Percentiles rank a stretch among this genome's conserved stretches.
These are phyloP conservation scores for Zymoseptoria ardabiliae DNA, from an alignment of 2,329 filamentous ascomycete genomes.

Conservation along the genomic window DNA sequence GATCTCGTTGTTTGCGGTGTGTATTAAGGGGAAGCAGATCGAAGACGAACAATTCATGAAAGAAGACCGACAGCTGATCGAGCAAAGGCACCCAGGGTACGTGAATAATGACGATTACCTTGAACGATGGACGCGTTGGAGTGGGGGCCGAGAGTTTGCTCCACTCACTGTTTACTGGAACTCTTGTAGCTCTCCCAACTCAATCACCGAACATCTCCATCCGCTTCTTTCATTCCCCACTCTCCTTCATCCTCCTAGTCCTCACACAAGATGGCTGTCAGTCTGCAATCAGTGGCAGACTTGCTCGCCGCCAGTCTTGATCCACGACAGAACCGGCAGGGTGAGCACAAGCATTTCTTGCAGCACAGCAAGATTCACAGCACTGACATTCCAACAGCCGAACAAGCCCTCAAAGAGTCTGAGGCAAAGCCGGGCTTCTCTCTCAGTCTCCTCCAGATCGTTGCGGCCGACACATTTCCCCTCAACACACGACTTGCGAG, in stretches of 20 bases:
- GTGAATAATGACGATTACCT: not conserved
- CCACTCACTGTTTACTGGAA: too few relatives aligned
- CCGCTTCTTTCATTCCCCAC: not conserved
- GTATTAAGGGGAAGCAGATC: not conserved
- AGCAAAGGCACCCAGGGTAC: not conserved
- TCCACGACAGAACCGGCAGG: slow-evolving; percentile 80
- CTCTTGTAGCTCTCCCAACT: not conserved
- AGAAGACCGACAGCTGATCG: not conserved
- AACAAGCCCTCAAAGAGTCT: slow-evolving; percentile 69
- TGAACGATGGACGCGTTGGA: too few relatives aligned
- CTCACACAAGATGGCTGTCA: slow-evolving; percentile 47
- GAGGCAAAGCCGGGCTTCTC: slow-evolving; percentile 83
- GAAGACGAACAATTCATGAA: not conserved
- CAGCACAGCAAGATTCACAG: not conserved
- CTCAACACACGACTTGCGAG: slow-evolving; percentile 76
- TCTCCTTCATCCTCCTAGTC: not conserved
- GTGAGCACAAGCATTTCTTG: slow-evolving; percentile 42
- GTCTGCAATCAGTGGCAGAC: slow-evolving; percentile 62
- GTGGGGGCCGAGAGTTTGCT: too few relatives aligned
- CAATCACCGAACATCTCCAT: not conserved
- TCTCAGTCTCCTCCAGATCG: slow-evolving; percentile 76
- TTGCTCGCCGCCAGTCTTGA: slow-evolving; percentile 88
- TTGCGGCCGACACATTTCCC: slow-evolving; percentile 65
- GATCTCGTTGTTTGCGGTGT: not conserved
- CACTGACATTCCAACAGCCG: slow-evolving; percentile 50